Evolutionary conservation across 2,329 filamentous ascomycete genomes (phyloP), one percentile per base, ranked within the genome.

Genomic region (Botrytis deweyae): DNA sequence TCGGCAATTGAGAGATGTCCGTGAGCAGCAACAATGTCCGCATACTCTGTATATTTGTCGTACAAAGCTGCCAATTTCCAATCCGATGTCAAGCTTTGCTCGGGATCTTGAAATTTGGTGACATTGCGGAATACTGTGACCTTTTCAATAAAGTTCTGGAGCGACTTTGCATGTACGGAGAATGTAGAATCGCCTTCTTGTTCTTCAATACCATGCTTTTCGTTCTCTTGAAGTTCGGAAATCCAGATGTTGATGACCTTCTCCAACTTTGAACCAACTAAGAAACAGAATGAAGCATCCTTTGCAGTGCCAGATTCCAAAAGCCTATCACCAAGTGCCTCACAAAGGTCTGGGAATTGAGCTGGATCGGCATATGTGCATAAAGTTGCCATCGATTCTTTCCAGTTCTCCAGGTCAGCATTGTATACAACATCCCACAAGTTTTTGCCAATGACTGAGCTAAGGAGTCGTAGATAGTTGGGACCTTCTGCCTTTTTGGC

Each of bases 381-480:
- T 72, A 99, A 86, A 1, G 95, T 93, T 42, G 94, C 95, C 93
- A 99, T 97, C 4, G 95, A 91, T 83, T 98, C 96, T 84, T 97
- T 98, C 97, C 96, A 99, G 83, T 96, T 93, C 70, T 88, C 88
- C 64, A 99, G 85, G 80, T 98, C 93, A 12, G 95, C 96, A 80
- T 99, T 99, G 84, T 98, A 94, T 12, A 98, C 96, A 64, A 98
- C 89, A 84, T 99, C 96, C 96, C 95, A 98, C 2, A 99, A 87
- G 80, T 99, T 98, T 86, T 98, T 98, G 76, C 93, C 91, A 73
- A 97, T 95, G 70, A 99, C 93, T 9, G 95, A 97, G 70, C 93
- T 92, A 72, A 99, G 87, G 14, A 99, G 87, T 62, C 97, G 92
- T 73, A 98, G 86, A 80, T 99, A 99, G 83, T 95, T 98, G 1